Evolutionary conservation across 768 basidiomycete species (phyloP), one percentile per base, ranked within the genome.

Genomic region (Xerocomellus amylosporus): DNA sequence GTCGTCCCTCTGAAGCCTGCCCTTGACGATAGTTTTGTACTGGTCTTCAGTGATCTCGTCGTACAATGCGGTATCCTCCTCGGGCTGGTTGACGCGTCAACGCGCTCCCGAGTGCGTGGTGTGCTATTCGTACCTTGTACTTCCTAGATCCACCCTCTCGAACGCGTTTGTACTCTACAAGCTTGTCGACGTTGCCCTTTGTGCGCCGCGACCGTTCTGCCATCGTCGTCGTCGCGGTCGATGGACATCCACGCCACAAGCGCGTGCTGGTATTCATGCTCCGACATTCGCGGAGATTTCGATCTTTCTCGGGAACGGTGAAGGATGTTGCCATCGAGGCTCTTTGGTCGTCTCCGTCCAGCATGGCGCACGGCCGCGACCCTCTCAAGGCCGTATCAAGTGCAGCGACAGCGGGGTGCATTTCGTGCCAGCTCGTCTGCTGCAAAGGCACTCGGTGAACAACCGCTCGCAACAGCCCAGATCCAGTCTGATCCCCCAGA

Each of bases 41-140:
- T 93, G 86, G 10, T 90, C 90, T 51, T 97, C 95, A 0, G 86
- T 81, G 15, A 98, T 89, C 63, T 91, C 88, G 62, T 97, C 93
- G 65, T 95, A 98, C 13, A 98, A 74, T 15, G 79, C 76, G 17
- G 75, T 78, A 37, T 93, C 88, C 33, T 87, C 78, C 41, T 81
- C 77, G n/a, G 71, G 48, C 74, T 76, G 54, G 22, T 54, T 20
- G 60, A 65, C 65, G 64, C 64, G 68, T 69, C 60, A 64, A 58
- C 19, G 49, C 31, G 48, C 55, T 45, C 52, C 46, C 46, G 34
- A 42, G 30, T 22, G 12, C 4, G 48, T 46, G 7, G 38, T 20
- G 6, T 51, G 54, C 46, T 47, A 0, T 54, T 54, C 74, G 51
- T 59, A 83, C 87, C 79, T 86, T 86, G 66, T 77, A 78, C 36